Percentiles rank a stretch among this genome's conserved stretches.
These are phyloP conservation scores for Nakazawaea sp. DNA, from an alignment of 805 yeast genomes.

Conservation along the genomic window DNA sequence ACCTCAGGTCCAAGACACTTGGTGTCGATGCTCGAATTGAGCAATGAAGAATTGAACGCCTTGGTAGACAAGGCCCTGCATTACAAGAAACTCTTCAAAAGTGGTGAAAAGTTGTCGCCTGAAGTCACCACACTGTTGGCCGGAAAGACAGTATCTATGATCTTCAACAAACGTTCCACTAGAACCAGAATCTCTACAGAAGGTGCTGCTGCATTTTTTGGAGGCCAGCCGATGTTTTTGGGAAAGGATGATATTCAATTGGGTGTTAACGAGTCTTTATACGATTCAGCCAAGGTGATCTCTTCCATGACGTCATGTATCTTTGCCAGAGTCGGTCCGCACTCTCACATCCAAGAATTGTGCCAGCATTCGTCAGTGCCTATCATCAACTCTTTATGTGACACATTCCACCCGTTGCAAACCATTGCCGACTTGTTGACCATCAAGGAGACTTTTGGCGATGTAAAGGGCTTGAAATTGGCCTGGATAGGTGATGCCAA, in stretches of 20 bases:
- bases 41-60: conserved; percentile 61
- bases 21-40: conserved; percentile 72
- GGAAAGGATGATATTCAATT: conserved; percentile 96
- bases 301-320: conserved; percentile 96
- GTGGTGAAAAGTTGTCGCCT: conserved; percentile 36
- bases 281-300: conserved; percentile 83
- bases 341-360: conserved; percentile 73
- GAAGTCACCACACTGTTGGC: conserved; percentile 42
- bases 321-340: conserved; percentile 91
- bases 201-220: conserved; percentile 89
- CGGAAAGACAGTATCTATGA: conserved; percentile 77
- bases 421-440: conserved; percentile 90
- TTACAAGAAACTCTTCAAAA: conserved; percentile 58
- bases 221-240: conserved; percentile 93
- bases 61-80: conserved; percentile 68
- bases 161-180: conserved; percentile 90
- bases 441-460: conserved; percentile 69
- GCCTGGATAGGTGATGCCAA: conserved; percentile 98
- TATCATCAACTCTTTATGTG: conserved; percentile 89
- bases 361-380: conserved; percentile 82
- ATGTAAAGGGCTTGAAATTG: conserved; percentile 56
- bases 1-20: conserved; percentile 51
- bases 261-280: conserved; percentile 88
- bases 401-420: conserved; percentile 89
- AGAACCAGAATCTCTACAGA: conserved; percentile 92